These are phyloP conservation scores for Collybia mongolica DNA, from an alignment of 768 basidiomycete genomes.

Conservation along the genomic window DNA sequence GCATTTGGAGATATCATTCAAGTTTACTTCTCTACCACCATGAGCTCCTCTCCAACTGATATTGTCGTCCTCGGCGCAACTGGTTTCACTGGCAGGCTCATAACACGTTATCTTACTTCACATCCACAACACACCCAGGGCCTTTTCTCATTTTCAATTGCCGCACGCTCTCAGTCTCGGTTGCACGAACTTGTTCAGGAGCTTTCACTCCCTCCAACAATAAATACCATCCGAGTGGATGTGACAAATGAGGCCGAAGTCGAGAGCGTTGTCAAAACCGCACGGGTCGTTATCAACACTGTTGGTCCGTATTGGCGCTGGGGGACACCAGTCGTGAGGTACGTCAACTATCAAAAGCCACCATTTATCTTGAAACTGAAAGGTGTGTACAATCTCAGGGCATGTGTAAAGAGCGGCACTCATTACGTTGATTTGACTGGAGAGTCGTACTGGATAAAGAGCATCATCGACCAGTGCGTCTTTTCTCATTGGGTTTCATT, in stretches of 20 bases:
- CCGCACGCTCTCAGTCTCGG: slow-evolving; percentile 65
- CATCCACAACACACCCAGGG: slow-evolving; percentile 52
- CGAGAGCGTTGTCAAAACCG: slow-evolving; percentile 52
- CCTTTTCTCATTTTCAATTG: slow-evolving; percentile 65
- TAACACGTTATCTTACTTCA: slow-evolving; percentile 60
- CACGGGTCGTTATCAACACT: slow-evolving; percentile 72
- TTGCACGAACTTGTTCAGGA: slow-evolving; percentile 52
- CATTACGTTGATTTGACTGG: slow-evolving; percentile 89
- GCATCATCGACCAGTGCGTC: slow-evolving; percentile 59
- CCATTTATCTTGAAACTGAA: not conserved
- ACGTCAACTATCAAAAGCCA: slow-evolving; percentile 17
- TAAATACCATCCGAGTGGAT: slow-evolving; percentile 55
- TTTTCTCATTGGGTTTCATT: slow-evolving; percentile 1
- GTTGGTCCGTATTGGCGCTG: slow-evolving; percentile 75
- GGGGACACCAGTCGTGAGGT: slow-evolving; percentile 74
- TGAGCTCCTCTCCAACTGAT: slow-evolving; percentile 33
- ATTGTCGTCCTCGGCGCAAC: slow-evolving; percentile 76
- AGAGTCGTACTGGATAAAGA: slow-evolving; percentile 64
- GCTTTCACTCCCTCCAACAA: slow-evolving; percentile 39
- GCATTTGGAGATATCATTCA: slow-evolving; percentile 13
- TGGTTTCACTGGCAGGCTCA: slow-evolving; percentile 73
- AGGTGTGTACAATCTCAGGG: slow-evolving; percentile 32
- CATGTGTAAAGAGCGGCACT: slow-evolving; percentile 69
- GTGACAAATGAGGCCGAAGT: slow-evolving; percentile 53
- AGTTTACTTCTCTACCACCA: slow-evolving; percentile 12